Base-by-base conservation (phyloP, 805 yeast genomes). In the Blastobotrys terrestris region DNA sequence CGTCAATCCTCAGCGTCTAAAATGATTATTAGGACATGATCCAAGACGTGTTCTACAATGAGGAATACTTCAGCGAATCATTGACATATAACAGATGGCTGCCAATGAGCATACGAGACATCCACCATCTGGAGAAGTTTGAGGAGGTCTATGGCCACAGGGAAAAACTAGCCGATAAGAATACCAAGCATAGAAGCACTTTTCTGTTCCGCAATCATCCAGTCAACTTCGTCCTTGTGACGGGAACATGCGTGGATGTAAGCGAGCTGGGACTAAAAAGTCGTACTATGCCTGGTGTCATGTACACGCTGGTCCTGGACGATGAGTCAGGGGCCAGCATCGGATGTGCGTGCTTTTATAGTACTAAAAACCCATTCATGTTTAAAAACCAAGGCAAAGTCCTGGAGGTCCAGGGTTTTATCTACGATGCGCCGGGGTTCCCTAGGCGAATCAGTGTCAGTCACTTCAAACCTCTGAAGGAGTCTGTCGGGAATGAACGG, bases 151-250 rank as follows among this genome's bases (percentile, higher is more conserved):
- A 54, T 40, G 50, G 49, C 21, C 19, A 44, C 8, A 35, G 35
- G 43, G 14, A 48, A 15, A 15, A 35, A 26, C 45, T 14, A 19
- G 22, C 39, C 42, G 45, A 8, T 31, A 40, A 50, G 11, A 22
- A 19, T 13, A 35, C 53, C 13, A 46, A 48, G 22, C 16, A 19
- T 7, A 46, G 31, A 5, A 53, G 53, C 5, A 57, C 62, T 15
- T 60, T 53, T 39, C 56, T 60, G 48, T 60, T 53, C 48, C 43
- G 51, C 8, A 60, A 58, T 40, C 60, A 57, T 39, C 63, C 63
- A 8, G 52, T 60, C 21, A 58, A 52, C 31, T 54, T 46, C 45
- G 60, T 56, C 39, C 20, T 49, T 13, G 39, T 58, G 5, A 44
- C 52, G 26, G 62, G 57, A 3, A 22, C 43, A 15, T 58, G 60